These are phyloP conservation scores for Hapsidospora chrysogenum DNA, from an alignment of 495 filamentous ascomycete species.

Conservation along the genomic window DNA sequence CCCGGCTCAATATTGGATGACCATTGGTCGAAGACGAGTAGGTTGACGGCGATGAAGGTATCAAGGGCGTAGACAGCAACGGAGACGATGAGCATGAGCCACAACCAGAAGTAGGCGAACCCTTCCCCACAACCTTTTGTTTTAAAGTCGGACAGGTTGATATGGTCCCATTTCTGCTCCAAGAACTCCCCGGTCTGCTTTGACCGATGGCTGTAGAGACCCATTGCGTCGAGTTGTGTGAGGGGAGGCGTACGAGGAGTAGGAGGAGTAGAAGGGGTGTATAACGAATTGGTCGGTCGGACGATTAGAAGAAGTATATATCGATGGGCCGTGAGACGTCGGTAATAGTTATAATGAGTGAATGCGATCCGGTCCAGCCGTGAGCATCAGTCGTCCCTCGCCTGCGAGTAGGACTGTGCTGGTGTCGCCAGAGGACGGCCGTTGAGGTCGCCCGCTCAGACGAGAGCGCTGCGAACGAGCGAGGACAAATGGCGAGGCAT, in stretches of 20 bases:
- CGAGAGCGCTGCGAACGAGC: too few relatives aligned
- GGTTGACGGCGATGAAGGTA: slow-evolving; percentile 79
- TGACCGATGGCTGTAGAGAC: slow-evolving; percentile 53
- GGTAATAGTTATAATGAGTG: too few relatives aligned
- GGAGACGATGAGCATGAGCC: slow-evolving; percentile 59
- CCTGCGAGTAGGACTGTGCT: slow-evolving; percentile 23
- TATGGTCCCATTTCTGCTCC: slow-evolving; percentile 89
- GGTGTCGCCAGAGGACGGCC: too few relatives aligned
- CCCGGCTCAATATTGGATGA: slow-evolving; percentile 29
- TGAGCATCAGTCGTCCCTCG: slow-evolving; percentile 31
- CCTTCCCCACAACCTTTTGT: slow-evolving; percentile 55
- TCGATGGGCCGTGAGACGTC: slow-evolving; percentile 6
- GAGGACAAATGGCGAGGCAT: too few relatives aligned
- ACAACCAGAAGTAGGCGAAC: slow-evolving; percentile 76
- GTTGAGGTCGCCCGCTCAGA: too few relatives aligned
- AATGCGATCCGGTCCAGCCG: slow-evolving; percentile 18
- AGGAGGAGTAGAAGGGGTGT: slow-evolving; percentile 5
- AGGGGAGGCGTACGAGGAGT: slow-evolving; percentile 7
- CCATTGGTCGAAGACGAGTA: slow-evolving; percentile 67
- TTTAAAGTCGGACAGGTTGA: slow-evolving; percentile 83
- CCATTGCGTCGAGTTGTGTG: slow-evolving; percentile 36
- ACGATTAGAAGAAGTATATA: slow-evolving; percentile 5
- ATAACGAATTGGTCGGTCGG: neutral
- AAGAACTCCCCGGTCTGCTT: slow-evolving; percentile 47
- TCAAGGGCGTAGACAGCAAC: slow-evolving; percentile 79